Base-by-base conservation (phyloP, 495 filamentous ascomycete genomes). In the Aspergillus funiculosus region DNA sequence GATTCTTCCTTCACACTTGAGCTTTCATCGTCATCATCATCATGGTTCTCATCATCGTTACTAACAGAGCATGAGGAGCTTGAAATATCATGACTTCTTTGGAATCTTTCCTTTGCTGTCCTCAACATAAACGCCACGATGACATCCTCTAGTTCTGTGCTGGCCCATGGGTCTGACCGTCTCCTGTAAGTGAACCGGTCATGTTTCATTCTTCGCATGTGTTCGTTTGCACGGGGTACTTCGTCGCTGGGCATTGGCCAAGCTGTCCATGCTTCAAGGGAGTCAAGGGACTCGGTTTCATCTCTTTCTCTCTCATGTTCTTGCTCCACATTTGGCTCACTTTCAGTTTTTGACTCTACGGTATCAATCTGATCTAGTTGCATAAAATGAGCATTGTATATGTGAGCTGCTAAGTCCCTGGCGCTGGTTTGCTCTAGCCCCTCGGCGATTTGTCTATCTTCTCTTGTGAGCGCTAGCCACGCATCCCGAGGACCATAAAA, bases 341-440 rank as follows among this genome's bases (percentile, higher is more conserved):
- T 28, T 51, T 59, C 67, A 43, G 60, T n/a, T 47, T 44, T 36
- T 53, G 46, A 38, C 44, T 53, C 35, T 53, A 46, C 28, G 44
- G 48, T 50, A 13, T 50, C 31, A 49, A 51, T 61, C 5, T 64
- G 56, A 21, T 74, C 60, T 10, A 61, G 63, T 54, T 80, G 84
- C 32, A 88, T 60, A 21, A 67, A 71, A 63, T 79, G 79, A 0
- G 82, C 74, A 61, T 89, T 88, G 60, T 85, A 92, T 17, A 95
- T 62, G 70, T 94, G 88, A 21, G 81, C 63, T 1, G 74, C 68
- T n/a, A 94, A 67, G 49, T 95, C 80, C 46, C 72, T 64, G 19
- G 77, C 73, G 11, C 72, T 62, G 21, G 75, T 55, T 7, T 77
- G 66, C 26, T 82, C 69, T 6, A 91, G 61, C 17, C 77, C 74